Conservation (phyloP, 345 rosid genomes). For the Eucalyptus pauciflora region DNA sequence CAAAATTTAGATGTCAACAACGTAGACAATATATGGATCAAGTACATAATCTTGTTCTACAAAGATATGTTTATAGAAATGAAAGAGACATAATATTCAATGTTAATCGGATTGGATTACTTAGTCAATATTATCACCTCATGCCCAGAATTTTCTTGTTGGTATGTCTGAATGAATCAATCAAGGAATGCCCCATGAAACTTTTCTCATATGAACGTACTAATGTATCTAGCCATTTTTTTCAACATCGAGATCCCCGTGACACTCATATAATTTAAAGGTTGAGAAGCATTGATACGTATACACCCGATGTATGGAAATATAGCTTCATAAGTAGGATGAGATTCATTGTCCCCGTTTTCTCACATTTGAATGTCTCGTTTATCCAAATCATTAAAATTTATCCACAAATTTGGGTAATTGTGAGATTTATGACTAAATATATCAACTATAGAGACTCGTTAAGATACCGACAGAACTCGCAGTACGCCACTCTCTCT, state of each 20-base stretch:
- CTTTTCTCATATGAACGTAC: not conserved
- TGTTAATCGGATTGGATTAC: not conserved
- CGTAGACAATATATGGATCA: accelerated
- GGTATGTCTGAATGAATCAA: not conserved
- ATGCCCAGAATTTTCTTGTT: not conserved
- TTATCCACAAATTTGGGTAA: not conserved
- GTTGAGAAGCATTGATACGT: not conserved
- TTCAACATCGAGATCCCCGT: accelerated
- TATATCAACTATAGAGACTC: too few relatives aligned
- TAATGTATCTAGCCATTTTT: not conserved
- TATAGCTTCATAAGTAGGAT: not conserved
- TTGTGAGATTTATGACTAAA: not conserved
- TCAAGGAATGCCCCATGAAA: not conserved
- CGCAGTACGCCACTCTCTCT: accelerated
- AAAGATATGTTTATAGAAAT: not conserved
- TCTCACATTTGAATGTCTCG: not conserved
- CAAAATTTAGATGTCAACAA: not conserved
- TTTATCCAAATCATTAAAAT: not conserved
- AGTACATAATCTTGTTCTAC: not conserved
- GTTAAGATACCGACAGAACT: accelerated
- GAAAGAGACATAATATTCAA: not conserved
- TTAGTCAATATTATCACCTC: not conserved
- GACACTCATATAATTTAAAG: not conserved
- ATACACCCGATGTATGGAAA: not conserved
- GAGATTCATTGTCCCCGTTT: not conserved